Evolutionary conservation across 805 yeast species (phyloP).

Genomic region (Saccharomycopsis microspora): DNA sequence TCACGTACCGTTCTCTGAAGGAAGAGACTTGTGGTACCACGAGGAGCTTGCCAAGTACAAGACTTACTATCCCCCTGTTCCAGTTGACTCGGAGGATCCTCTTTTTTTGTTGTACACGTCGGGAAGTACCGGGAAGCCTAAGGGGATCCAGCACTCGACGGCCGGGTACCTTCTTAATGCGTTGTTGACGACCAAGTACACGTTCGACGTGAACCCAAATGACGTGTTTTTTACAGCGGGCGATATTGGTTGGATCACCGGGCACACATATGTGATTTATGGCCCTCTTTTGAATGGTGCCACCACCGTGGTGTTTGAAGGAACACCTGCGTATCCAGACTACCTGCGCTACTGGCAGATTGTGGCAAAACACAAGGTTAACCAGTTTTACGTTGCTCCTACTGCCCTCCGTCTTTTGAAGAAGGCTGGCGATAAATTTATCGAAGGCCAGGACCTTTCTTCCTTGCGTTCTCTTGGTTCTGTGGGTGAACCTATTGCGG

Average conservation of each 20-base stretch:
- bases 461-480: slow-evolving; percentile 66
- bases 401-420: slow-evolving; percentile 70
- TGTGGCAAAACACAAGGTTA: slow-evolving; percentile 57
- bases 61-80: slow-evolving; percentile 61
- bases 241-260: slow-evolving; percentile 88
- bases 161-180: slow-evolving; percentile 75
- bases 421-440: slow-evolving; percentile 57
- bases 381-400: slow-evolving; percentile 78
- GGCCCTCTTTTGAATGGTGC: slow-evolving; percentile 73
- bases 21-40: slow-evolving; percentile 72
- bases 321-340: slow-evolving; percentile 80
- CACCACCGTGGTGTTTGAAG: slow-evolving; percentile 73
- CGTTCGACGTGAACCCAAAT: slow-evolving; percentile 64
- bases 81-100: slow-evolving; percentile 74
- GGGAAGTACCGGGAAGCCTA: slow-evolving; percentile 84
- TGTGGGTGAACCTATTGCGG: slow-evolving; percentile 80
- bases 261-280: slow-evolving; percentile 74
- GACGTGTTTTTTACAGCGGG: slow-evolving; percentile 80
- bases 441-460: slow-evolving; percentile 49
- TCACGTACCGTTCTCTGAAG: slow-evolving; percentile 32
- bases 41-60: slow-evolving; percentile 55
- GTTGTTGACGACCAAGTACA: slow-evolving; percentile 59
- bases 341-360: slow-evolving; percentile 75
- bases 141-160: slow-evolving; percentile 75
- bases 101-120: slow-evolving; percentile 73